Conservation (phyloP, 2,329 filamentous ascomycete species). For the Leptodontidium sp. region DNA sequence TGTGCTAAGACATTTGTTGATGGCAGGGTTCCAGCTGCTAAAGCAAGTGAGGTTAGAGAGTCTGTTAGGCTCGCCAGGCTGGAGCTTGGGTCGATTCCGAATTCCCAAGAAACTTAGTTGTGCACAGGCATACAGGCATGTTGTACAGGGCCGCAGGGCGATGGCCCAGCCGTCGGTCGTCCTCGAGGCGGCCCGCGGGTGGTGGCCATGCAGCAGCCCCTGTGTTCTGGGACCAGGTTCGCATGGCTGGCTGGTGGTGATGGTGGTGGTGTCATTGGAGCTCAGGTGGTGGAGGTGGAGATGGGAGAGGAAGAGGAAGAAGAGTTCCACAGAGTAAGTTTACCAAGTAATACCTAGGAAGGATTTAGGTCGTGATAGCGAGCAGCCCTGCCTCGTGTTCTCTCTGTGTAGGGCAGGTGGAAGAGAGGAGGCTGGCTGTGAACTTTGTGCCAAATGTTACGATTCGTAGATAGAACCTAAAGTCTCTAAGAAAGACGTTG, state of each 20-base stretch:
- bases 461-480: background rate
- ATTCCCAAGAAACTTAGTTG: slow-evolving; percentile 16
- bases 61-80: slow-evolving; percentile 19
- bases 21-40: slow-evolving; percentile 10
- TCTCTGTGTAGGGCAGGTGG: slow-evolving; percentile 1
- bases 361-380: too few relatives aligned
- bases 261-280: background rate
- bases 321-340: background rate
- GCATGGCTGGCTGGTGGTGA: background rate
- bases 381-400: background rate
- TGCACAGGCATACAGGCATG: slow-evolving; percentile 4
- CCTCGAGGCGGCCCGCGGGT: slow-evolving; percentile 12
- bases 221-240: slow-evolving; percentile 5
- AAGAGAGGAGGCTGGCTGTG: slow-evolving; percentile 9
- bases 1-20: slow-evolving; percentile 12
- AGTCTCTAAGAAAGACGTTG: background rate
- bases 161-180: slow-evolving; percentile 1
- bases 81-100: slow-evolving; percentile 15
- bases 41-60: slow-evolving; percentile 9
- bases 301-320: background rate
- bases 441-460: background rate
- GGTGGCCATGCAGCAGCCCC: slow-evolving; percentile 9
- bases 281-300: background rate
- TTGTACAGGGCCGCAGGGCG: background rate
- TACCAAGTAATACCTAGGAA: too few relatives aligned